These are phyloP conservation scores for Chrysoporthe cubensis DNA, from an alignment of 2,329 filamentous ascomycete genomes.

Conservation along the genomic window DNA sequence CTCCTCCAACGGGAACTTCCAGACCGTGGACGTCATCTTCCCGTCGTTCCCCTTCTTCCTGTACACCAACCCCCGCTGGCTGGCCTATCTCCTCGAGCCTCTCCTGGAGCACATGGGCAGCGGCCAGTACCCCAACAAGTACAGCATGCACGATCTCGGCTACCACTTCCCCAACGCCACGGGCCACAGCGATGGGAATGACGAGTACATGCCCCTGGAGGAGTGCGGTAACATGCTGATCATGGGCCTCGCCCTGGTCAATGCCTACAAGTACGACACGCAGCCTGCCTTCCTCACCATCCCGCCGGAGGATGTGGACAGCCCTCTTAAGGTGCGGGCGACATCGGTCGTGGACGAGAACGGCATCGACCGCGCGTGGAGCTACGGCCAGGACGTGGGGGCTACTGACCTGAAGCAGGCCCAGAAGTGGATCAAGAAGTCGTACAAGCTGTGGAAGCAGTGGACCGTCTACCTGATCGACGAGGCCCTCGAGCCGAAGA, in stretches of 20 bases:
- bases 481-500: conserved; percentile 69
- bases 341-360: conserved; percentile 31
- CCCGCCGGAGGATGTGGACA: conserved; percentile 29
- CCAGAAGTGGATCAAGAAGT: conserved; percentile 48
- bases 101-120: conserved; percentile 81
- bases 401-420: conserved; percentile 50
- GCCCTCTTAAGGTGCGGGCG: conserved; percentile 21
- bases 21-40: conserved; percentile 88
- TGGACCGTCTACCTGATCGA: conserved; percentile 77
- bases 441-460: conserved; percentile 73
- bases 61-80: conserved; percentile 81
- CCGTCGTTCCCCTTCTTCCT: conserved; percentile 85
- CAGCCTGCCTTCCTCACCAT: conserved; percentile 52
- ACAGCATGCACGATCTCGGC: conserved; percentile 78
- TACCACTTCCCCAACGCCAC: conserved; percentile 76
- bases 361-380: conserved; percentile 53
- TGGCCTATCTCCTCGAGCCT: conserved; percentile 78
- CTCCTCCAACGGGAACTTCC: conserved; percentile 81
- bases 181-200: conserved; percentile 68
- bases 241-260: conserved; percentile 77
- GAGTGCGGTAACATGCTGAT: conserved; percentile 79
- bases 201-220: conserved; percentile 77
- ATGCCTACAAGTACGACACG: conserved; percentile 69
- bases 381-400: conserved; percentile 41
- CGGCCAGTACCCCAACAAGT: conserved; percentile 82